Conservation (phyloP, 2,329 filamentous ascomycete genomes). For the Penicillium sp. region DNA sequence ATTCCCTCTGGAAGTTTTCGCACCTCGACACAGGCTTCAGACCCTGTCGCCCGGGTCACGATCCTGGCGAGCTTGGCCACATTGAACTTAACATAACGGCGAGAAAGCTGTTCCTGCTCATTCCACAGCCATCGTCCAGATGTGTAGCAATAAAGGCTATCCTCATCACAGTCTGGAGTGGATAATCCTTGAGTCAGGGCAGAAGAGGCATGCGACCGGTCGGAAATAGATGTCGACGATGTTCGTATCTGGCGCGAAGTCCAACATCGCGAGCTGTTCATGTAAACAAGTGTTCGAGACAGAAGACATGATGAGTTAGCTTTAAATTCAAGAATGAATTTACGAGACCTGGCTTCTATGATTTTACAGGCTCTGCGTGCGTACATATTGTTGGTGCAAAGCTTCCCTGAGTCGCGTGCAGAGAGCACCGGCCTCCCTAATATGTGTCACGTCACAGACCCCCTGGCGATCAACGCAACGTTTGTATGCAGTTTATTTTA, state of each 20-base stretch:
- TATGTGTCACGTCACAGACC: not conserved
- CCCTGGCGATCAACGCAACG: no score
- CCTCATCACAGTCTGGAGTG: not conserved
- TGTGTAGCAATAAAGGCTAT: not conserved
- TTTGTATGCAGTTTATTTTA: no score
- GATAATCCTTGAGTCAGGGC: no score
- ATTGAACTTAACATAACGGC: not conserved
- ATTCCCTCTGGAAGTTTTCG: not conserved
- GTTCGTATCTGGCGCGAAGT: not conserved
- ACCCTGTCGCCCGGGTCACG: not conserved
- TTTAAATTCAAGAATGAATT: not conserved
- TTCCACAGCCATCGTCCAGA: not conserved
- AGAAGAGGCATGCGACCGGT: not conserved
- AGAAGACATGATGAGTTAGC: not conserved
- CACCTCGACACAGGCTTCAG: not conserved
- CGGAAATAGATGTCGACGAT: not conserved
- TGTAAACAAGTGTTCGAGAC: no score
- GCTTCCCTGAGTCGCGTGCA: not conserved
- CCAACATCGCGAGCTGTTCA: not conserved
- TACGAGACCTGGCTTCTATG: not conserved
- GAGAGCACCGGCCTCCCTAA: not conserved
- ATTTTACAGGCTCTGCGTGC: not conserved
- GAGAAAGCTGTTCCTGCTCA: not conserved
- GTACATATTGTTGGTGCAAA: not conserved
- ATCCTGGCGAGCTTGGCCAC: not conserved